Base-by-base conservation (phyloP, 176 grass and related monocot species). In the Olyra latifolia region DNA sequence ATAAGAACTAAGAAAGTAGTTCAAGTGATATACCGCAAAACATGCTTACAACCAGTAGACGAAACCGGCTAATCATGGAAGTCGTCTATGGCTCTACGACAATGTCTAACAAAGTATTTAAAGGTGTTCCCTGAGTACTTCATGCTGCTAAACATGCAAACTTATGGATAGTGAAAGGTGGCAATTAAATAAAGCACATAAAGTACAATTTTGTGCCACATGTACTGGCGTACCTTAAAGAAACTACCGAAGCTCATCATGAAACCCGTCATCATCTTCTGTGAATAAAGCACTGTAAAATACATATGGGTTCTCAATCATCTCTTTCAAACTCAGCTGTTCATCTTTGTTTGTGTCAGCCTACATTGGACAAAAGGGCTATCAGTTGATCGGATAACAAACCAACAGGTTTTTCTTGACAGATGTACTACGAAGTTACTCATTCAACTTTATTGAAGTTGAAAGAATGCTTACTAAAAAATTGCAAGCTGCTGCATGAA, bases 211-310 rank as follows among this genome's bases (percentile, higher is more conserved):
- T 14, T 50, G 32, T 47, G 42, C 47, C 27, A 25, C 55, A 27
- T 35, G 32, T 35, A 35, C 32, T 35, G 32, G 5, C 66, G 24
- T 78, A 70, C 72, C 48, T 78, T 61, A 4, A 20, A 82, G 49
- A 62, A 85, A 84, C 86, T 98, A 95, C 70, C 92, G 92, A 27
- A 98, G 87, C 65, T 98, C 95, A 1, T 98, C 95, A 63, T 98
- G 95, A 80, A 80, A 87, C 45, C 57, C 75, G 13, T 93, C 83
- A 81, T 98, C 95, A 85, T 95, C 81, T 74, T 95, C 90, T 20
- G 93, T 88, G 62, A 99, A 99, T 63, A 96, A 91, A 65, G 91
- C 82, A 77, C 60, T 93, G 69, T 99, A 99, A 70, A 99, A 99
- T 32, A 93, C 84, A 74, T 96, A 96, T 20, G 97, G 93, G 72